Evolutionary conservation across 1,284 basidiomycete genomes (phyloP).

Genomic region (Leccinum pachyderme): DNA sequence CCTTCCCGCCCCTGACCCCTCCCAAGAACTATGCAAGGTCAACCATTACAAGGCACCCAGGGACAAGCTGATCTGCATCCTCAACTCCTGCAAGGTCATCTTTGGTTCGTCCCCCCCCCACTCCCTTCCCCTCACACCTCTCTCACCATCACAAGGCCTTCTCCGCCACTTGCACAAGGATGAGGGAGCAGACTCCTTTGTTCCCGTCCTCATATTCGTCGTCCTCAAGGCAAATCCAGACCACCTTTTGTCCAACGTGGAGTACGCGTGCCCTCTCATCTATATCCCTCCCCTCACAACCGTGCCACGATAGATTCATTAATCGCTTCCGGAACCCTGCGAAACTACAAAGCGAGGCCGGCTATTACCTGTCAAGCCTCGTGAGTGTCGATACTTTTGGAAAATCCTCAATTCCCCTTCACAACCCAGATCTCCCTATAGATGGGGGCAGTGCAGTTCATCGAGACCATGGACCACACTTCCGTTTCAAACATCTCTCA

Average conservation of each 20-base stretch:
- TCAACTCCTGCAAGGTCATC: constrained; percentile 99
- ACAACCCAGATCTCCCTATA: constrained; percentile 17
- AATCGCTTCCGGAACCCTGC: constrained; percentile 89
- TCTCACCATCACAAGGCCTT: constrained; percentile 54
- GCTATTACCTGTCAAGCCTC: constrained; percentile 95
- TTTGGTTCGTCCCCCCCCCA: constrained; percentile 66
- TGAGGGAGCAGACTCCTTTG: constrained; percentile 88
- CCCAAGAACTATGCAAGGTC: constrained; percentile 86
- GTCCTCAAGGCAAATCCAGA: constrained; percentile 93
- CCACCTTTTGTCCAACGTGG: constrained; percentile 91
- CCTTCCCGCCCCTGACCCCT: background rate
- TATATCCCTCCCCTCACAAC: background rate
- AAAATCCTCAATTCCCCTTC: background rate
- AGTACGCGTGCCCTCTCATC: constrained; percentile 50
- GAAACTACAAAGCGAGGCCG: constrained; percentile 91
- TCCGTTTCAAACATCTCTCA: constrained; percentile 90
- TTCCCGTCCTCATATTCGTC: constrained; percentile 93
- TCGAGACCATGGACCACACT: constrained; percentile 79
- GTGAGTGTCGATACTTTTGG: constrained; percentile 42
- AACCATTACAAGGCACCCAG: constrained; percentile 98
- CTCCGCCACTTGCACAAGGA: constrained; percentile 83
- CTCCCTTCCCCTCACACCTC: constrained; percentile 10
- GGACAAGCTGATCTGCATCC: constrained; percentile 96
- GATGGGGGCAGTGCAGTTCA: constrained; percentile 29
- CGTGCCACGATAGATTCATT: constrained; percentile 69